A percentile compares a stretch with the other conserved stretches of the same genome.
Conservation (phyloP, 495 filamentous ascomycete species). For the Geoglossum glabrum region DNA sequence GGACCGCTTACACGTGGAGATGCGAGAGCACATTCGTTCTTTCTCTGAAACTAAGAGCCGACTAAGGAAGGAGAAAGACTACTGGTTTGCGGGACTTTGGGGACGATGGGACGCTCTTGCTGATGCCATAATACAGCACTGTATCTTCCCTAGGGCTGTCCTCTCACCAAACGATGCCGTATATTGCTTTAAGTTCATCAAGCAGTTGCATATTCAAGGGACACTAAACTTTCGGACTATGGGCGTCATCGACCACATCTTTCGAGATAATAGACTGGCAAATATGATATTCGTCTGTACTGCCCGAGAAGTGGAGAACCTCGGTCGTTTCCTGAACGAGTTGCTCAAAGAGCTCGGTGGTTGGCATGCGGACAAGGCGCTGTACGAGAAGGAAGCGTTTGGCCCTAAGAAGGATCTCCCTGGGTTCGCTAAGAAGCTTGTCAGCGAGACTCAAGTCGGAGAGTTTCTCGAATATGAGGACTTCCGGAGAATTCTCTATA, state of each 20-base stretch:
- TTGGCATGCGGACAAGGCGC: constrained; percentile 62
- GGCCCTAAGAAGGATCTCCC: constrained; percentile 40
- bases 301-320: constrained; percentile 70
- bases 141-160: constrained; percentile 68
- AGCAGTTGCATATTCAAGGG: constrained; percentile 61
- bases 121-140: constrained; percentile 64
- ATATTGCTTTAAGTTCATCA: constrained; percentile 67
- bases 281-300: constrained; percentile 74
- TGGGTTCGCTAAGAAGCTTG: constrained; percentile 43
- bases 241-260: constrained; percentile 63
- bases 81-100: constrained; percentile 50
- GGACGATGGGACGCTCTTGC: constrained; percentile 47
- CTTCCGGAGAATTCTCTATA: constrained; percentile 65
- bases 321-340: constrained; percentile 72
- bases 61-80: constrained; percentile 53
- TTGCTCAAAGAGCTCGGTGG: constrained; percentile 52
- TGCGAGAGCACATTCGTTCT: constrained; percentile 40
- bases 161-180: constrained; percentile 72
- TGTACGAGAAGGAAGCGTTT: constrained; percentile 64
- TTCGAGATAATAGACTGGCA: constrained; percentile 57
- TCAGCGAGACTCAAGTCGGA: constrained; percentile 38
- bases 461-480: constrained; percentile 64
- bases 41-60: constrained; percentile 42
- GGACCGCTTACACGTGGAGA: constrained; percentile 46
- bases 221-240: constrained; percentile 76